Conservation (phyloP, 108 stramenopile genomes). For the Nitzschia sp. region DNA sequence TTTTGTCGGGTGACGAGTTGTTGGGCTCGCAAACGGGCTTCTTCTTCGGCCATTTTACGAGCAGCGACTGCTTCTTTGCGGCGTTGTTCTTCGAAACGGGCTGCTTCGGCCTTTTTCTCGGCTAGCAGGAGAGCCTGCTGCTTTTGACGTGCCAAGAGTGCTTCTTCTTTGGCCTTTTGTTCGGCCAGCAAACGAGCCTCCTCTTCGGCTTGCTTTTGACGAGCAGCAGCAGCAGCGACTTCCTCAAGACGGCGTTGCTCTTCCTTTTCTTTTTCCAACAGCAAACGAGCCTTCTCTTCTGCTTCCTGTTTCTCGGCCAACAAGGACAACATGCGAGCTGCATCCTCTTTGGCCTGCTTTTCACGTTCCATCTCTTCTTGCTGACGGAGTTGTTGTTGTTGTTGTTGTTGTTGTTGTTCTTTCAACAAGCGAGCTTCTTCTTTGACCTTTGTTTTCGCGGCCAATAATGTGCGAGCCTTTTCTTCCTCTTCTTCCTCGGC, state of each 20-base stretch:
- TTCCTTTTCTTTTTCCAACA: background rate
- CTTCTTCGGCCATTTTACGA: background rate
- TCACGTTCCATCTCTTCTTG: background rate
- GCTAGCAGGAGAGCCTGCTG: background rate
- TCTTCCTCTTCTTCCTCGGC: too few relatives aligned
- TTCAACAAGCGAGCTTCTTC: too few relatives aligned
- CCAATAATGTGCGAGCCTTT: too few relatives aligned
- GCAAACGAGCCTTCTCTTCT: background rate
- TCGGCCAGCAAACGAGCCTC: background rate
- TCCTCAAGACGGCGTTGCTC: background rate
- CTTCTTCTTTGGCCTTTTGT: background rate
- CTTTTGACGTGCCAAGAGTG: too few relatives aligned
- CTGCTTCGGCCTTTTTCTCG: background rate
- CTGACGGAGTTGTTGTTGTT: background rate
- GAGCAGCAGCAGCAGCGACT: background rate
- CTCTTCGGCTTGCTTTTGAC: background rate
- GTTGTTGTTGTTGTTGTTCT: too few relatives aligned
- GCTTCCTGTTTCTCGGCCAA: background rate
- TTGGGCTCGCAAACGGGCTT: constrained; percentile 9
- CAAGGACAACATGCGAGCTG: too few relatives aligned
- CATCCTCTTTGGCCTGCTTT: background rate
- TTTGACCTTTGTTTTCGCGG: too few relatives aligned
- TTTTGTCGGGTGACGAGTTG: constrained; percentile 4
- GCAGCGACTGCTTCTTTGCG: constrained; percentile 2
- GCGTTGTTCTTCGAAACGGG: constrained; percentile 3